phyloP scores from a whole-genome alignment of 176 grass and related monocot species.

The Ampelocalamus luodianensis region DNA sequence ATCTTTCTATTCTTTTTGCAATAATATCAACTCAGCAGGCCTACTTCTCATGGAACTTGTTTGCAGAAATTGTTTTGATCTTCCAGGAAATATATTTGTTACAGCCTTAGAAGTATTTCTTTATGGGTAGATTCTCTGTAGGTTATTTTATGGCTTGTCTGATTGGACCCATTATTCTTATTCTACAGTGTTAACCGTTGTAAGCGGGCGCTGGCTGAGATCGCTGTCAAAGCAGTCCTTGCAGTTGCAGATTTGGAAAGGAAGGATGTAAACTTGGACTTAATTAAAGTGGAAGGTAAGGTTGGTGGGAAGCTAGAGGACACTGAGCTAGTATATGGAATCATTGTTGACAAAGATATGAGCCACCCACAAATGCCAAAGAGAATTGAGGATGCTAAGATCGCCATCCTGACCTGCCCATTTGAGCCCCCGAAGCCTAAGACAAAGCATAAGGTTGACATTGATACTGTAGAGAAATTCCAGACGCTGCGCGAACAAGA shows the following conservation, averaged over 20 bases:
- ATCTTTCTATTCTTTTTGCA: background rate
- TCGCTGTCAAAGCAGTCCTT: slow-evolving; percentile 94
- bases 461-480: slow-evolving; percentile 97
- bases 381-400: slow-evolving; percentile 90
- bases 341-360: slow-evolving; percentile 98
- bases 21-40: background rate
- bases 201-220: slow-evolving; percentile 73
- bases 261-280: slow-evolving; percentile 96
- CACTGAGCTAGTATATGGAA: slow-evolving; percentile 88
- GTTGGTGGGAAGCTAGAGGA: slow-evolving; percentile 97
- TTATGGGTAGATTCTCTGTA: background rate
- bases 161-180: slow-evolving; percentile 16
- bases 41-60: background rate
- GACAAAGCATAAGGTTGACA: slow-evolving; percentile 99
- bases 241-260: slow-evolving; percentile 95
- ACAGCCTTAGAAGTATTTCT: background rate
- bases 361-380: slow-evolving; percentile 99
- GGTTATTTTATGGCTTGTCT: slow-evolving; percentile 8
- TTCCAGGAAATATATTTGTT: slow-evolving; percentile 20
- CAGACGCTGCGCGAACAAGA: slow-evolving; percentile 77
- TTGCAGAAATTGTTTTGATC: background rate
- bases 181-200: slow-evolving; percentile 80
- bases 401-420: slow-evolving; percentile 93
- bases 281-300: slow-evolving; percentile 98
- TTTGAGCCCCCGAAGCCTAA: slow-evolving; percentile 99